phyloP scores from a whole-genome alignment of 352 stramenopile genomes.

The Pythium rishiriense region DNA sequence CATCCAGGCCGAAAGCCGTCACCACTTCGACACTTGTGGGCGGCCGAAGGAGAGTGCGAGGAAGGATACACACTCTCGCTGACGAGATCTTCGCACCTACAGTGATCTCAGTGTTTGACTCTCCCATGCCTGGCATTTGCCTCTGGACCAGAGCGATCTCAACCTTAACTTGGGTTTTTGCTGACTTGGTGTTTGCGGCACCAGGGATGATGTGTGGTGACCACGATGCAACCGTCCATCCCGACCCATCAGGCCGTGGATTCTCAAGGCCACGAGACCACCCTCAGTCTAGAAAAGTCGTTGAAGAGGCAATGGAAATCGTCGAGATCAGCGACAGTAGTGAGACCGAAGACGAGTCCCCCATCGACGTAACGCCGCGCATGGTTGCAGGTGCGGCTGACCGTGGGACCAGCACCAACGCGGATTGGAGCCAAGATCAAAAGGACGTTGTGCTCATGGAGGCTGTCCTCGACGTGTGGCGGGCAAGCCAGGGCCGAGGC shows the following conservation, averaged over 20 bases:
- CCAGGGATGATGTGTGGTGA: too few species aligned
- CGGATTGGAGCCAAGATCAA: not conserved
- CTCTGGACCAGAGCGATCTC: not conserved
- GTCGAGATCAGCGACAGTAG: not conserved
- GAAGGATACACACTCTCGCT: conserved; percentile 21
- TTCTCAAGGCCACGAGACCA: too few species aligned
- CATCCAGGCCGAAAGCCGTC: too few species aligned
- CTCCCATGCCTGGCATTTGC: not conserved
- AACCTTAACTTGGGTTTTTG: conserved; percentile 15
- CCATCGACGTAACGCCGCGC: too few species aligned
- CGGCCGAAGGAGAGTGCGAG: conserved; percentile 26
- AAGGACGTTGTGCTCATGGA: not conserved
- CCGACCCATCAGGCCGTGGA: too few species aligned
- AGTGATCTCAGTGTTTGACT: not conserved
- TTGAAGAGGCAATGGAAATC: not conserved
- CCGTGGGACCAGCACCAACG: not conserved
- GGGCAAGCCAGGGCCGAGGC: not conserved
- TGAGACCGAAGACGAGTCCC: not conserved
- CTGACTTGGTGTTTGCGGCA: not conserved
- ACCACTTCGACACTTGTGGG: too few species aligned
- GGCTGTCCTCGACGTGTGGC: not conserved
- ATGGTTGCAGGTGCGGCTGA: not conserved
- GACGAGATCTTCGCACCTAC: conserved; percentile 14
- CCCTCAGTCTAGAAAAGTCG: too few species aligned
- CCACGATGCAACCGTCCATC: too few species aligned